Evolutionary conservation across 2,329 filamentous ascomycete species (phyloP), one percentile per base, ranked within the genome.

Genomic region (Ophiostoma montium): DNA sequence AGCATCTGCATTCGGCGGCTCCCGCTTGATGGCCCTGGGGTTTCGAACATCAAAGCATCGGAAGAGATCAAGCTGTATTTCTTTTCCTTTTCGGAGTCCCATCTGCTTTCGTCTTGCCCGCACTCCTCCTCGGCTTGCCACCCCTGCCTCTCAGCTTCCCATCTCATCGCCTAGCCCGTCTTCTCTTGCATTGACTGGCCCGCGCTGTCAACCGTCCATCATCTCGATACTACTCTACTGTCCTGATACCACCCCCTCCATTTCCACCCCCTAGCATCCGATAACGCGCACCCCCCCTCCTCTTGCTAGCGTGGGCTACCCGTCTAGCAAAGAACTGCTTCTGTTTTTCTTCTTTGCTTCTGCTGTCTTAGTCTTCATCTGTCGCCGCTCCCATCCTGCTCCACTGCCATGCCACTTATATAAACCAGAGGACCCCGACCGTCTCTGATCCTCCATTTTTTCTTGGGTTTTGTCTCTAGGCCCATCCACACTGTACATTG

Each of bases 1-100:
- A 16, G 11, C 48, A 35, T 54, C 53, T 56, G 49, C 33, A 27
- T 35, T 55, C 53, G 53, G 53, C 53, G 53, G 49, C 48, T 50
- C 50, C 53, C 53, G 54, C 50, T 21, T 16, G 9, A 47, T 54
- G 47, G 49, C 19, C 5, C 27, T 19, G 23, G 23, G 4, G 23
- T 27, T 19, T 19, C 21, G 19, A 27, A 27, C 9, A 19, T 11
- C 19, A 5, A 33, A 33, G 31, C 31, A 11, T 18, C 12, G 12
- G 36, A n/a, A 15, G 12, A 27, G 12, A 27, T 5, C 38, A 27
- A 27, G 15, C 38, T 10, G 12, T 6, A 21, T 30, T 42, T 30
- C 39, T 3, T 42, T 23, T 21, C 11, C n/a, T 21, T n/a, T 42
- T 15, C 13, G 27, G 21, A 13, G 46, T 35, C 19, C 45, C 38